Base-by-base conservation (phyloP, 305 asterid genomes). In the Solanum aculeatissimum region DNA sequence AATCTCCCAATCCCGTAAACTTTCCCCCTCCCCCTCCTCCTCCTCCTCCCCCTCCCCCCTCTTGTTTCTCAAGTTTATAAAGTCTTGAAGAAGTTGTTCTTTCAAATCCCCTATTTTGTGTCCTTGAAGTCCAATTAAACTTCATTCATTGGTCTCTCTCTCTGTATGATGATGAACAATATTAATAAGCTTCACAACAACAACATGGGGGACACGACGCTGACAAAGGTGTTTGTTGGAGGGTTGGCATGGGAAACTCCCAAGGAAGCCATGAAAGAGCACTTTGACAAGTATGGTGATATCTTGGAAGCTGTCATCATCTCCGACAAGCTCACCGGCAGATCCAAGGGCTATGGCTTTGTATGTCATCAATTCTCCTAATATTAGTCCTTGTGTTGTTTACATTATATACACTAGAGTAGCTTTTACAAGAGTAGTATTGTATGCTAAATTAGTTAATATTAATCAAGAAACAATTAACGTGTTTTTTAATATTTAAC, bases 291-390 rank as follows among this genome's bases (percentile, higher is more conserved):
- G 79, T 96, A 89, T 84, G 99, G 99, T 15, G 92, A 95, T 16
- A 96, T 96, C 88, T 89, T 93, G 84, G 99, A 96, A 82, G 99
- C 99, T 58, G 99, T 96, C 85, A 92, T 96, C 88, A 96, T 96
- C 88, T 93, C 97, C 87, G 98, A 96, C 63, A 96, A 96, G 89
- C 85, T 92, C 87, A 93, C 99, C 85, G 98, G 97, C 87, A 89
- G 99, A 93, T 96, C 99, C 93, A 96, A 95, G 89, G 99, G 99
- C 89, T 96, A 96, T 68, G 99, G 99, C 78, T 96, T 96, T 83
- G 99, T 96, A 91, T 87, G 98, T 83, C 14, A 45, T 84, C 19
- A 45, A 21, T 43, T 25, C 71, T 12, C 63, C 43, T 16, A 54
- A 18, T 3, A 54, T 3, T 18, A 18, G 19, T 54, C 23, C 25